Percentiles rank a stretch among this genome's conserved stretches.
Conservation (phyloP, 495 filamentous ascomycete genomes). For the Neohortaea acidophila region DNA sequence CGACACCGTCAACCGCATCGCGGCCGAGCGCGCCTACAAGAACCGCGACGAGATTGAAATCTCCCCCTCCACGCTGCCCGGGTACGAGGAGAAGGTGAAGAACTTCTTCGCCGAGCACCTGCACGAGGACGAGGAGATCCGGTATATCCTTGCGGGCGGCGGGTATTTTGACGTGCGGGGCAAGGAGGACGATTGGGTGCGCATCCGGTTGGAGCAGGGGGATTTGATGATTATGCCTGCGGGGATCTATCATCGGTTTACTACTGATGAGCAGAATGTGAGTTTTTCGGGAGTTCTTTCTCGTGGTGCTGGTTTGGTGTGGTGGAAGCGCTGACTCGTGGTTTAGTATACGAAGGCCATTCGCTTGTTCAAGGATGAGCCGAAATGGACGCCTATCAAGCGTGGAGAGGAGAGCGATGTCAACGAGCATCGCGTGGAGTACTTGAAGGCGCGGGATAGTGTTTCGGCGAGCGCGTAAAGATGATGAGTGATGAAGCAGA, state of each 20-base stretch:
- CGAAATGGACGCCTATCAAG: slow-evolving; percentile 94
- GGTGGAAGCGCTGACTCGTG: slow-evolving; percentile 7
- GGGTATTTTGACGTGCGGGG: slow-evolving; percentile 90
- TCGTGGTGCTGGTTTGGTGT: background rate
- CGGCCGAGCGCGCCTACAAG: slow-evolving; percentile 64
- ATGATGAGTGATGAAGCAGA: background rate
- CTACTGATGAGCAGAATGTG: slow-evolving; percentile 81
- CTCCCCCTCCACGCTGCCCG: slow-evolving; percentile 69
- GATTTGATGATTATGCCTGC: slow-evolving; percentile 78
- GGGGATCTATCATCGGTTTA: slow-evolving; percentile 97
- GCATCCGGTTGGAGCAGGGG: slow-evolving; percentile 59
- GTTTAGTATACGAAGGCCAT: slow-evolving; percentile 83
- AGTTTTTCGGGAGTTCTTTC: slow-evolving; percentile 26
- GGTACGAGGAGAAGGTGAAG: slow-evolving; percentile 83
- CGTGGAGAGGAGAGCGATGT: slow-evolving; percentile 59
- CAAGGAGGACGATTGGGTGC: slow-evolving; percentile 64
- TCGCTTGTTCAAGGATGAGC: slow-evolving; percentile 96
- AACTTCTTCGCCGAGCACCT: slow-evolving; percentile 89
- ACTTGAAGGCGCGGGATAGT: slow-evolving; percentile 36
- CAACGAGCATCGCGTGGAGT: slow-evolving; percentile 64
- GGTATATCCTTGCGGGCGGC: slow-evolving; percentile 80
- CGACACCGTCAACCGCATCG: slow-evolving; percentile 34
- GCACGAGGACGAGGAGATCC: slow-evolving; percentile 97
- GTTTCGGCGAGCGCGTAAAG: slow-evolving; percentile 1
- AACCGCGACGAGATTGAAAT: slow-evolving; percentile 88